Evolutionary conservation across 1,284 basidiomycete species (phyloP).

Genomic region (Ganoderma sp.): DNA sequence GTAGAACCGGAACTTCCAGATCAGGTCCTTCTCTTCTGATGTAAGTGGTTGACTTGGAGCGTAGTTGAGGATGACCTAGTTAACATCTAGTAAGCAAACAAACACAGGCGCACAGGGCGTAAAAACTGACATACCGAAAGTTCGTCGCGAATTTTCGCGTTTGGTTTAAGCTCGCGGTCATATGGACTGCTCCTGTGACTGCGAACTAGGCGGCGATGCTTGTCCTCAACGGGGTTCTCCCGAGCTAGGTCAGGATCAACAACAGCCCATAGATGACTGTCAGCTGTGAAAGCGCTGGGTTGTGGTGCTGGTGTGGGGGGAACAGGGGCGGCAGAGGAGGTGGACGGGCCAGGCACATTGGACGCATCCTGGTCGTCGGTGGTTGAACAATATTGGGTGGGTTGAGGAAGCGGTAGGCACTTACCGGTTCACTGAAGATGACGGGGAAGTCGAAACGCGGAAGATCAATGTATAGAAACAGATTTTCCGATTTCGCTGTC

Average conservation of each 20-base stretch:
- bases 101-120: neutral
- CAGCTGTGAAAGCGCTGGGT: conserved; percentile 59
- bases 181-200: conserved; percentile 95
- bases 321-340: conserved; percentile 47
- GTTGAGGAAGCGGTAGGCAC: conserved; percentile 27
- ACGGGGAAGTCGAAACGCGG: conserved; percentile 98
- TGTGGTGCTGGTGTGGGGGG: conserved; percentile 44
- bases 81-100: neutral
- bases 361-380: conserved; percentile 41
- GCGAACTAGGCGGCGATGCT: conserved; percentile 92
- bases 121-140: conserved; percentile 70
- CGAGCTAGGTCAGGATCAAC: conserved; percentile 89
- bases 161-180: conserved; percentile 95
- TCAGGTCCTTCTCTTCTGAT: conserved; percentile 92
- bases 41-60: conserved; percentile 89
- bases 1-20: conserved; percentile 99
- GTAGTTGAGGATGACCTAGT: conserved; percentile 87
- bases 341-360: conserved; percentile 45
- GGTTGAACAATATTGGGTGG: conserved; percentile 27
- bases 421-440: conserved; percentile 89
- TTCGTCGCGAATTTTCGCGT: conserved; percentile 93
- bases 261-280: conserved; percentile 85
- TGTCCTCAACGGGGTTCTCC: conserved; percentile 97
- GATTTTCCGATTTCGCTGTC: conserved; percentile 85
- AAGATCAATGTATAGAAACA: conserved; percentile 94